Conservation (phyloP, 257 asterid genomes). For the Solanum corneliomulleri region DNA sequence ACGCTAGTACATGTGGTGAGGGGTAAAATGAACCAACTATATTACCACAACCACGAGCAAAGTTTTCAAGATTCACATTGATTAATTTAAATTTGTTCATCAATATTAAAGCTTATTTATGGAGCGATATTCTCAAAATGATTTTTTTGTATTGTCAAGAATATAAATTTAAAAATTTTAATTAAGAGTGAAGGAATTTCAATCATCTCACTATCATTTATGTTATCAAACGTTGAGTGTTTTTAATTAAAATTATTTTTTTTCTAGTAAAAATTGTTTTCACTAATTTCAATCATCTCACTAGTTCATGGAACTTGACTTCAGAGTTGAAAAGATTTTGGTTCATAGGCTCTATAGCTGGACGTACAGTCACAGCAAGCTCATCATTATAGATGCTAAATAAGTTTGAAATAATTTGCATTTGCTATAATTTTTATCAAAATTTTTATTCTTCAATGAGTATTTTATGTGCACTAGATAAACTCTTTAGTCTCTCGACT, state of each 20-base stretch:
- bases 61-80: background rate
- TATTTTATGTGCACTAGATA: too few species aligned
- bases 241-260: background rate
- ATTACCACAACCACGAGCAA: background rate
- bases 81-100: background rate
- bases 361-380: too few species aligned
- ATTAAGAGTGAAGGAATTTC: too few species aligned
- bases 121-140: background rate
- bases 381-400: too few species aligned
- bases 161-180: background rate
- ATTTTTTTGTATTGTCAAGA: background rate
- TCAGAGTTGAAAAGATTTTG: too few species aligned
- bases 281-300: too few species aligned
- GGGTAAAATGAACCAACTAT: background rate
- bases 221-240: accelerated
- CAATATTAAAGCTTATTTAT: background rate
- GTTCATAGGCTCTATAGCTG: too few species aligned
- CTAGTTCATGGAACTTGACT: too few species aligned
- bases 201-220: background rate
- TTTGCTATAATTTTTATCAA: too few species aligned
- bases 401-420: too few species aligned
- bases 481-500: too few species aligned
- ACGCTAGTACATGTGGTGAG: background rate
- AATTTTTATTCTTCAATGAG: accelerated
- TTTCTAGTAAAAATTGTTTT: background rate